phyloP scores from a whole-genome alignment of 2,329 filamentous ascomycete species.

The Penicillium olsonii region DNA sequence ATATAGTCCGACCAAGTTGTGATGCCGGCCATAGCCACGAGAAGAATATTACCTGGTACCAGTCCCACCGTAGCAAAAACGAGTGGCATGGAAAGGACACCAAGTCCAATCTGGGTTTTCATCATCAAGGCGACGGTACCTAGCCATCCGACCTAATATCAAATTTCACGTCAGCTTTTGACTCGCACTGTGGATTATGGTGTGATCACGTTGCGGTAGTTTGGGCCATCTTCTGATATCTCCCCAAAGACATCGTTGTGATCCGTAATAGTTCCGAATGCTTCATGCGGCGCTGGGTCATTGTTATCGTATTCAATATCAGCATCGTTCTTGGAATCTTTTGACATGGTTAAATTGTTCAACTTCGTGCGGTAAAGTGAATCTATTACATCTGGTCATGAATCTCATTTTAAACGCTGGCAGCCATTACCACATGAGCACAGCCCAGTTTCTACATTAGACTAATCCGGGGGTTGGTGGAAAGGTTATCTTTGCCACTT shows the following conservation, averaged over 20 bases:
- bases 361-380: no score
- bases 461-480: neutral
- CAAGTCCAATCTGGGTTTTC: conserved; percentile 49
- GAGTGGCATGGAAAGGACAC: conserved; percentile 52
- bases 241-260: conserved; percentile 42
- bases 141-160: conserved; percentile 44
- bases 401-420: no score
- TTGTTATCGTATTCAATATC: neutral
- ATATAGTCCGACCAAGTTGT: conserved; percentile 55
- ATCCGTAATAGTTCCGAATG: neutral
- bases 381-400: no score
- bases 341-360: no score
- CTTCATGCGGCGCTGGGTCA: neutral
- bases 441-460: neutral
- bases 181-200: neutral
- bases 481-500: neutral
- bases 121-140: conserved; percentile 49
- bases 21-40: conserved; percentile 44
- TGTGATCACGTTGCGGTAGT: conserved; percentile 31
- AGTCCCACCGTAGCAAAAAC: conserved; percentile 51
- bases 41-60: conserved; percentile 51
- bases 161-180: neutral
- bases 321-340: neutral
- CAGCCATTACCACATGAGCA: no score
- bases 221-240: conserved; percentile 32